A percentile compares a stretch with the other conserved stretches of the same genome.
These are phyloP conservation scores for Cercophora scortea DNA, from an alignment of 495 filamentous ascomycete genomes.

Conservation along the genomic window DNA sequence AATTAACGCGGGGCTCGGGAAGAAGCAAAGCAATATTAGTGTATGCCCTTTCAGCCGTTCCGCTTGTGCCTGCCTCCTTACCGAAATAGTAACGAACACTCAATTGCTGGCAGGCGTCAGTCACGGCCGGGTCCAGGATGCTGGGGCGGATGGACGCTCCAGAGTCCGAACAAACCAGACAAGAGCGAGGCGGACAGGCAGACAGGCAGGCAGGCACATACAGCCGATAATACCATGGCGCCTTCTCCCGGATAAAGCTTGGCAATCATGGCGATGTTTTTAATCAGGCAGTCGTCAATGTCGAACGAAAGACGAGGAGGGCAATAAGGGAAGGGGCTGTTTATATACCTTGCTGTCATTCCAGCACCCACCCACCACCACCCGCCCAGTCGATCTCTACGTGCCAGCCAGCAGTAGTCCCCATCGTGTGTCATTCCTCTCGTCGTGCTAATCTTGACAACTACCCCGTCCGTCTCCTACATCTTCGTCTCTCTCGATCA, in stretches of 20 bases:
- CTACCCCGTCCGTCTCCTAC: no score
- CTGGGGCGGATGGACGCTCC: no score
- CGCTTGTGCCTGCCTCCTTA: constrained; percentile 1
- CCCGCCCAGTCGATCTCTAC: no score
- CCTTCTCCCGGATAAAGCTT: constrained; percentile 4
- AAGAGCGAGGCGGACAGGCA: no score
- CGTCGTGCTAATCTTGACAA: no score
- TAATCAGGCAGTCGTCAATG: neutral
- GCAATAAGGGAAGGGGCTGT: neutral
- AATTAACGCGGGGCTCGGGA: neutral
- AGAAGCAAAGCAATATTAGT: neutral
- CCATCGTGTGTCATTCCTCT: no score
- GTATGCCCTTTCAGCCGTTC: constrained; percentile 11
- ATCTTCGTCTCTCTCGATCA: no score
- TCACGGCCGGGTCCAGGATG: no score
- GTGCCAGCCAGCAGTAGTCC: no score
- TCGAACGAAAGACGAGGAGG: no score
- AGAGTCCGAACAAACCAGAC: neutral
- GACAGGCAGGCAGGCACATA: constrained; percentile 1
- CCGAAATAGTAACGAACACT: constrained; percentile 7
- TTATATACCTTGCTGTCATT: neutral
- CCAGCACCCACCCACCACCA: no score
- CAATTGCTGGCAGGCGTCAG: no score
- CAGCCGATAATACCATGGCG: constrained; percentile 1
- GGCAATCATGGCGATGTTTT: neutral